Conservation (phyloP, 1,284 basidiomycete genomes). For the Lentinus polychrous region DNA sequence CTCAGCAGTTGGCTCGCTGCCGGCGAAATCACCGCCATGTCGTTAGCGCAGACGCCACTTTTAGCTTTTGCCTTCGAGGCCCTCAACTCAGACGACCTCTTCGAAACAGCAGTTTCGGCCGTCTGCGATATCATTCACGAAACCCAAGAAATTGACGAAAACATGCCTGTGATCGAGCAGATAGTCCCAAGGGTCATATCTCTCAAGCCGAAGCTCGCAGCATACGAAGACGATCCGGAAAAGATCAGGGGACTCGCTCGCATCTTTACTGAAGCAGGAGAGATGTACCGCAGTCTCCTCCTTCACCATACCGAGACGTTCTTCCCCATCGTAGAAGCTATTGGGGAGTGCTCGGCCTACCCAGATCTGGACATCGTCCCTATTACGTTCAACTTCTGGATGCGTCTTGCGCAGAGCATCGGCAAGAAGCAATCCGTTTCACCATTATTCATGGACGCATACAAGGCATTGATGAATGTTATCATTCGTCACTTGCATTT, state of each 20-base stretch:
- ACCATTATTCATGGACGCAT: conserved; percentile 74
- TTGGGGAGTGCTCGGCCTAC: conserved; percentile 91
- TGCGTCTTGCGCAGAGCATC: conserved; percentile 80
- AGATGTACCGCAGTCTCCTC: conserved; percentile 89
- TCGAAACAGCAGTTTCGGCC: conserved; percentile 89
- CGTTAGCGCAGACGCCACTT: conserved; percentile 77
- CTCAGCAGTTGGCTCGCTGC: conserved; percentile 85
- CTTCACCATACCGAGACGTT: conserved; percentile 86
- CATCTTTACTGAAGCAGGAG: conserved; percentile 93
- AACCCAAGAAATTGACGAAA: conserved; percentile 96
- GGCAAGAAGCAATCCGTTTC: conserved; percentile 68
- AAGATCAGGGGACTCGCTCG: conserved; percentile 87
- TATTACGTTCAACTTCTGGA: conserved; percentile 99
- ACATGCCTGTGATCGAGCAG: conserved; percentile 82
- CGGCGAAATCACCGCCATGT: conserved; percentile 70
- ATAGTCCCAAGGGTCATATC: conserved; percentile 82
- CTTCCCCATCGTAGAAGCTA: conserved; percentile 91
- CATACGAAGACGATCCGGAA: conserved; percentile 73
- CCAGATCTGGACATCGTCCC: conserved; percentile 94
- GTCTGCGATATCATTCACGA: conserved; percentile 96
- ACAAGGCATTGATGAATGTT: conserved; percentile 76
- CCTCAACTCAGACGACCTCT: conserved; percentile 78
- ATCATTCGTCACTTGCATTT: conserved; percentile 94
- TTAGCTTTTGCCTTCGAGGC: conserved; percentile 82
- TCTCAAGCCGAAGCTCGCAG: conserved; percentile 58